Percentiles rank a stretch among this genome's conserved stretches.
phyloP scores from a whole-genome alignment of 2,329 filamentous ascomycete genomes.

The Stagonosporopsis rhizophila region DNA sequence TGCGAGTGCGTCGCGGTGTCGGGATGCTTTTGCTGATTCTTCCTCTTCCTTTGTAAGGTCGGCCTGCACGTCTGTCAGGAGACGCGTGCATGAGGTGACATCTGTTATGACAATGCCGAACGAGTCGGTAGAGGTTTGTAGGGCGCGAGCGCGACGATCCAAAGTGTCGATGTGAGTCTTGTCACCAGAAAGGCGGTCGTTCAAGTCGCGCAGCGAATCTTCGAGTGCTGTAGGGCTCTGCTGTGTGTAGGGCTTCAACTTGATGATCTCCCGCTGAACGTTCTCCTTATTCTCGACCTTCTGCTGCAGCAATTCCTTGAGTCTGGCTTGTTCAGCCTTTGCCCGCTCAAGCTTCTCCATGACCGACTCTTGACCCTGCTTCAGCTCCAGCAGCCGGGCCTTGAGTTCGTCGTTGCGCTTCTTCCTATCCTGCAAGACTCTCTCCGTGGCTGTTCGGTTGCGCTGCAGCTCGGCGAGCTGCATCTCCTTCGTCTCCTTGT shows the following conservation, averaged over 20 bases:
- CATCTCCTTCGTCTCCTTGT: conserved; percentile 86
- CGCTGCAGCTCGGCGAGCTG: conserved; percentile 81
- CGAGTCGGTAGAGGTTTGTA: conserved; percentile 91
- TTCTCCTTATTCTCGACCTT: conserved; percentile 73
- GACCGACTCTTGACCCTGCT: conserved; percentile 81
- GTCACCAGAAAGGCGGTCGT: conserved; percentile 77
- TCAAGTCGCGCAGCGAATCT: conserved; percentile 79
- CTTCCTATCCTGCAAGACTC: conserved; percentile 82
- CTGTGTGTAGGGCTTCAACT: conserved; percentile 88
- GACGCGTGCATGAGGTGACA: conserved; percentile 84
- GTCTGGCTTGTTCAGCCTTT: conserved; percentile 77
- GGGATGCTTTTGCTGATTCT: conserved; percentile 78
- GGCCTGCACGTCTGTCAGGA: conserved; percentile 84
- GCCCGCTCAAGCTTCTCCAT: conserved; percentile 82
- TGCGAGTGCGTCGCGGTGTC: conserved; percentile 84
- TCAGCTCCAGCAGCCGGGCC: conserved; percentile 78
- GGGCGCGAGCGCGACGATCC: conserved; percentile 83
- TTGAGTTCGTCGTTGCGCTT: conserved; percentile 88
- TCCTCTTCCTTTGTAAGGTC: conserved; percentile 93
- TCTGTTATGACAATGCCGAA: conserved; percentile 85
- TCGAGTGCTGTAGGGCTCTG: conserved; percentile 87
- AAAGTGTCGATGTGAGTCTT: conserved; percentile 86
- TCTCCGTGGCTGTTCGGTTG: conserved; percentile 81
- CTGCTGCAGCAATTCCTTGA: conserved; percentile 75
- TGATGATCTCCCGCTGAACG: conserved; percentile 83